These are phyloP conservation scores for Agarophyton chilense DNA, from an alignment of 23 red algal species.

Conservation along the genomic window DNA sequence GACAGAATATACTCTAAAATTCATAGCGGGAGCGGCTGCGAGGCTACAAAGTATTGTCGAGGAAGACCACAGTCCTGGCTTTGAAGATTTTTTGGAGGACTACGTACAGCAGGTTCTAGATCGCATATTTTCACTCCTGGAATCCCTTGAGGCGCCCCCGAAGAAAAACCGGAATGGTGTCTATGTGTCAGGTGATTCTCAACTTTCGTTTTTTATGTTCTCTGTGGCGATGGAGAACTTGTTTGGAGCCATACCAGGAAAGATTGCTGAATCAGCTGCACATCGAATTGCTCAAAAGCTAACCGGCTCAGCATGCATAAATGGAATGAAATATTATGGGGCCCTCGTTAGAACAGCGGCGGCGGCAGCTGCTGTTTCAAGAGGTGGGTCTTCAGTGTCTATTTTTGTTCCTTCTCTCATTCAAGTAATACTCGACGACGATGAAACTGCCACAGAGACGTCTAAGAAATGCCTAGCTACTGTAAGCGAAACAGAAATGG, in stretches of 20 bases:
- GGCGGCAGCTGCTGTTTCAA: constrained; percentile 47
- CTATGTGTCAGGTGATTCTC: constrained; percentile 25
- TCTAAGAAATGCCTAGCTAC: constrained; percentile 28
- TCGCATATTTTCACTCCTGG: constrained; percentile 75
- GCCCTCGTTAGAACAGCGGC: constrained; percentile 62
- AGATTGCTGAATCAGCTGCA: constrained; percentile 38
- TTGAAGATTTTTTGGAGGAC: constrained; percentile 77
- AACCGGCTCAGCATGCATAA: constrained; percentile 56
- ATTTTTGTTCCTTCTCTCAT: constrained; percentile 78
- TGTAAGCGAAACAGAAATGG: constrained; percentile 74
- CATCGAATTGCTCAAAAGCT: constrained; percentile 64
- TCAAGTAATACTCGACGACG: constrained; percentile 44
- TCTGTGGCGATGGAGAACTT: constrained; percentile 82
- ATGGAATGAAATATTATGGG: constrained; percentile 84
- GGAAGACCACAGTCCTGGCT: constrained; percentile 21
- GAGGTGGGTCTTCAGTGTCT: constrained; percentile 47
- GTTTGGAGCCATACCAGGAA: constrained; percentile 57
- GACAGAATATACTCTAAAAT: constrained; percentile 76
- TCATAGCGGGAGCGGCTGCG: constrained; percentile 74
- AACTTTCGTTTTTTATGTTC: constrained; percentile 72
- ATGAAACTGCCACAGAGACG: neutral
- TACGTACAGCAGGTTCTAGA: constrained; percentile 75
- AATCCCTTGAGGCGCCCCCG: constrained; percentile 81
- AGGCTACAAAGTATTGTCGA: constrained; percentile 74
- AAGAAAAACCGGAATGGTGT: constrained; percentile 68